A percentile compares a stretch with the other conserved stretches of the same genome.
phyloP scores from a whole-genome alignment of 2,329 filamentous ascomycete genomes.

The Phaeophleospora eucalypticola region DNA sequence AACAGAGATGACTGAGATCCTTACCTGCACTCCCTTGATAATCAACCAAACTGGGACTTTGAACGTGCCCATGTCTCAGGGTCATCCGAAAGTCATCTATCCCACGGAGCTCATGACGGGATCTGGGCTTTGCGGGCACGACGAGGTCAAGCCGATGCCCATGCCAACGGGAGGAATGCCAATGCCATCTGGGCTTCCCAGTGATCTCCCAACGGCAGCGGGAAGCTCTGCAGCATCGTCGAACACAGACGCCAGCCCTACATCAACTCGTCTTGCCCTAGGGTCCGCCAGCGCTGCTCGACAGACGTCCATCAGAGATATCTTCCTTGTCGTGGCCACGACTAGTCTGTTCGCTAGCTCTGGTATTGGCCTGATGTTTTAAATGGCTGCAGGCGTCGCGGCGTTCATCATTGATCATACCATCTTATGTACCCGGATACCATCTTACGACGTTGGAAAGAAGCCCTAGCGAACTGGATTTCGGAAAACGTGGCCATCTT shows the following conservation, averaged over 20 bases:
- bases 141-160: background rate
- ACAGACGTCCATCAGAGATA: background rate
- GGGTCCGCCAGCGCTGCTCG: constrained; percentile 2
- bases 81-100: constrained; percentile 35
- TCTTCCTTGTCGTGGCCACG: background rate
- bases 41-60: constrained; percentile 27
- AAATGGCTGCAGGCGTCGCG: background rate
- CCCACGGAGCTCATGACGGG: constrained; percentile 22
- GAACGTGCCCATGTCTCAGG: constrained; percentile 32
- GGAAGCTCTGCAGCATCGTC: constrained; percentile 19
- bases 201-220: no score
- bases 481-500: no score
- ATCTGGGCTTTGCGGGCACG: constrained; percentile 25
- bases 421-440: no score
- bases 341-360: background rate
- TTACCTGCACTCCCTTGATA: constrained; percentile 31
- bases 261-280: constrained; percentile 4
- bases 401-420: no score
- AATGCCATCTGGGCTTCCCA: no score
- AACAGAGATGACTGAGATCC: constrained; percentile 30
- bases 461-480: no score
- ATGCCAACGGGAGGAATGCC: no score
- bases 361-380: background rate
- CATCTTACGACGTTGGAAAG: no score
- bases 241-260: background rate